Evolutionary conservation across 2,329 filamentous ascomycete genomes (phyloP).

Genomic region (Phyllachora maydis): DNA sequence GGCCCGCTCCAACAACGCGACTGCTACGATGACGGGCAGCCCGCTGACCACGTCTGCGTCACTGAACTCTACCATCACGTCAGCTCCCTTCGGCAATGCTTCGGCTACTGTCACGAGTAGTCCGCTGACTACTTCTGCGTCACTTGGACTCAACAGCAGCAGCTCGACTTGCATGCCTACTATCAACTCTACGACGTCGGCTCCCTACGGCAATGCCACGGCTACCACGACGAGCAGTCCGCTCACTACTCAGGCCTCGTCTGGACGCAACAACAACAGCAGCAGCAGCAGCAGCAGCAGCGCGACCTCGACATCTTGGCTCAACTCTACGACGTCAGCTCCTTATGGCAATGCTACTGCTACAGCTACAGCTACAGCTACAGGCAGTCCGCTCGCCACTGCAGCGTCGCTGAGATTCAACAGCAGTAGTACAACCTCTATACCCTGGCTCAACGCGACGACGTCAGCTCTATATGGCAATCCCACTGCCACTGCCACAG

Average conservation of each 20-base stretch:
- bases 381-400: slow-evolving; percentile 1
- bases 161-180: slow-evolving; percentile 1
- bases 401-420: background rate
- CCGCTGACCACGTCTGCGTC: background rate
- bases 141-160: slow-evolving; percentile 1
- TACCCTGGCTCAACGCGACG: too few relatives aligned
- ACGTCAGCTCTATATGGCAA: too few relatives aligned
- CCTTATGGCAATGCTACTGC: too few relatives aligned
- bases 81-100: too few relatives aligned
- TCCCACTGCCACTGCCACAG: background rate
- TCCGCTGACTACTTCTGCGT: background rate
- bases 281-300: slow-evolving; percentile 2
- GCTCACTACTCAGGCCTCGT: background rate
- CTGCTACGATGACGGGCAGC: background rate
- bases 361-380: slow-evolving; percentile 2
- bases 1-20: too few relatives aligned
- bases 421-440: slow-evolving; percentile 1
- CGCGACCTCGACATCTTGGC: slow-evolving; percentile 1
- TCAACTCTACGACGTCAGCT: slow-evolving; percentile 1
- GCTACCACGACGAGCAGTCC: background rate
- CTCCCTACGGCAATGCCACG: too few relatives aligned
- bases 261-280: background rate
- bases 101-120: background rate
- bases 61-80: too few relatives aligned
- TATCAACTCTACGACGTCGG: too few relatives aligned